Conservation (phyloP, 768 basidiomycete species). For the Boletus patriciae region DNA sequence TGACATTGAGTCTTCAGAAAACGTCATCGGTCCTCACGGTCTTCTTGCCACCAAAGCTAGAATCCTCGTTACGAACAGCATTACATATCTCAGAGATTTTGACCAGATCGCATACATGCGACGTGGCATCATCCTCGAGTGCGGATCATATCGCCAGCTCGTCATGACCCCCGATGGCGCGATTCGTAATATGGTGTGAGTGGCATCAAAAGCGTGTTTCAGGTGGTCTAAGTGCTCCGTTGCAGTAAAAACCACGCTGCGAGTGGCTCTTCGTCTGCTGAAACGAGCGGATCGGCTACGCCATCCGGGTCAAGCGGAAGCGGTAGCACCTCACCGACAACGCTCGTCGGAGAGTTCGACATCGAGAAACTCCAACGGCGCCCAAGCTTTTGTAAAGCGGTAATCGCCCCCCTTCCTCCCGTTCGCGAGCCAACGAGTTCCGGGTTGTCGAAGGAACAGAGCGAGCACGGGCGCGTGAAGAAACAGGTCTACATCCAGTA, state of each 20-base stretch:
- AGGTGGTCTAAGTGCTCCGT: background rate
- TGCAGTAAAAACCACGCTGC: slow-evolving; percentile 48
- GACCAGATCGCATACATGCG: slow-evolving; percentile 74
- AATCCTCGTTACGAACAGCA: slow-evolving; percentile 82
- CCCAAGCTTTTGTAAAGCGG: slow-evolving; percentile 56
- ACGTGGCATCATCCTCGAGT: slow-evolving; percentile 78
- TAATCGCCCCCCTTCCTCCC: slow-evolving; percentile 43
- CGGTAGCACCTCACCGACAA: slow-evolving; percentile 17
- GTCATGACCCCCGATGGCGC: slow-evolving; percentile 62
- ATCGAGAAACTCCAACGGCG: slow-evolving; percentile 58
- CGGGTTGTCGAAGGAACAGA: slow-evolving; percentile 65
- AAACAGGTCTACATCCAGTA: slow-evolving; percentile 71
- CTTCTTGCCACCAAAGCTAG: slow-evolving; percentile 79
- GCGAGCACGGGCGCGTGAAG: slow-evolving; percentile 81
- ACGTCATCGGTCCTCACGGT: slow-evolving; percentile 84
- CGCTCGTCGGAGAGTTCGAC: slow-evolving; percentile 26
- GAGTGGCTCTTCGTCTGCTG: slow-evolving; percentile 36
- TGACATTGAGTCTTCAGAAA: slow-evolving; percentile 44
- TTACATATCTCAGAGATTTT: slow-evolving; percentile 77
- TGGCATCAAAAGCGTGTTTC: background rate
- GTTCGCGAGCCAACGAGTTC: slow-evolving; percentile 40
- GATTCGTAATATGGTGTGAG: slow-evolving; percentile 74
- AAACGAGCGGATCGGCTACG: slow-evolving; percentile 46
- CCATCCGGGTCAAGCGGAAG: slow-evolving; percentile 41
- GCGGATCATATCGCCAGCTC: slow-evolving; percentile 64